These are phyloP conservation scores for Termitomyces sp. DNA, from an alignment of 1,284 basidiomycete genomes.

Conservation along the genomic window DNA sequence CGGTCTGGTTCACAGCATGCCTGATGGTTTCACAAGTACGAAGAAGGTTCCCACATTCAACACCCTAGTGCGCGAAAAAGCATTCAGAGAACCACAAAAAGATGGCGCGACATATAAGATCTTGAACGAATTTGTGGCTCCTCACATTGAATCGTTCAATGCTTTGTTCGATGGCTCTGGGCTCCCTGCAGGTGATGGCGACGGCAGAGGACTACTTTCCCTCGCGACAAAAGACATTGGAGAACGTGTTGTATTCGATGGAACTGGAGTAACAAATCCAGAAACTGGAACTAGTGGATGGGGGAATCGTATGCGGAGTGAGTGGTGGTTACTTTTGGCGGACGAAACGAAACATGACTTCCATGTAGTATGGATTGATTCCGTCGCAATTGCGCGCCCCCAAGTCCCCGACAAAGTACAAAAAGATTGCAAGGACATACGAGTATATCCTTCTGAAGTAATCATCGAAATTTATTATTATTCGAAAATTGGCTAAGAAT, in stretches of 20 bases:
- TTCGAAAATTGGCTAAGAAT: not conserved
- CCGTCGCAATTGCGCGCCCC: conserved; percentile 81
- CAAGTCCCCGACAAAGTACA: conserved; percentile 83
- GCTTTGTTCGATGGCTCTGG: conserved; percentile 88
- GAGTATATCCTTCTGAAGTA: conserved; percentile 89
- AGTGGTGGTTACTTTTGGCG: conserved; percentile 28
- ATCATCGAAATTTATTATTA: conserved; percentile 15
- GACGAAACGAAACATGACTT: conserved; percentile 6
- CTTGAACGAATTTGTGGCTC: conserved; percentile 89
- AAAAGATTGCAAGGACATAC: conserved; percentile 68
- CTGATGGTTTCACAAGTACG: conserved; percentile 31
- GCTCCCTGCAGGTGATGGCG: conserved; percentile 63
- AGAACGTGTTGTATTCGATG: conserved; percentile 90
- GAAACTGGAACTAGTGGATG: conserved; percentile 54
- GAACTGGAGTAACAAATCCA: conserved; percentile 47
- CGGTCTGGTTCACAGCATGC: conserved; percentile 26
- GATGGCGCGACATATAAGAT: conserved; percentile 72
- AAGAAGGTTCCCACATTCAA: conserved; percentile 61
- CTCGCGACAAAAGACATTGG: conserved; percentile 83
- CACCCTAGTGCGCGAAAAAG: conserved; percentile 80
- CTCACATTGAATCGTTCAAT: conserved; percentile 97
- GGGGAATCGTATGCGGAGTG: conserved; percentile 81
- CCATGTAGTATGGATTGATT: conserved; percentile 81
- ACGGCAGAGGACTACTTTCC: conserved; percentile 78
- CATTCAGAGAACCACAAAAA: conserved; percentile 76